These are phyloP conservation scores for Hypoxylon lenormandii DNA, from an alignment of 495 filamentous ascomycete genomes.

Conservation along the genomic window DNA sequence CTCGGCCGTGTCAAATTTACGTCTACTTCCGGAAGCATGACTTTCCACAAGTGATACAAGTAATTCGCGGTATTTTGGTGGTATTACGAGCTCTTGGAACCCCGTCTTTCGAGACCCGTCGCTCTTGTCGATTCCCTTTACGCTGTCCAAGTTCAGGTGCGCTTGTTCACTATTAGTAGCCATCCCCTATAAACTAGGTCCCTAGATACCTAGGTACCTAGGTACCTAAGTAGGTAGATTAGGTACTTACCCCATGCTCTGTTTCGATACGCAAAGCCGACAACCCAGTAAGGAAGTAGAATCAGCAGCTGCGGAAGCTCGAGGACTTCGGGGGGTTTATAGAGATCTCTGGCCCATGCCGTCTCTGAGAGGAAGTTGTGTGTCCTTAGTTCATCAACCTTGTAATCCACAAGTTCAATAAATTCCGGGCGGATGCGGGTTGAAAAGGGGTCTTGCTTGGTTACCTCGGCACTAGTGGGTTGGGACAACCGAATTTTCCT, in stretches of 20 bases:
- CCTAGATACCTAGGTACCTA: no score
- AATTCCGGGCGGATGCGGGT: not conserved
- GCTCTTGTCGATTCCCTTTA: constrained; percentile 2
- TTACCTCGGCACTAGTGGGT: not conserved
- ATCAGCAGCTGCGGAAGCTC: constrained; percentile 26
- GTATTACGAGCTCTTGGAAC: not conserved
- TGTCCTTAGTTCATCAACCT: not conserved
- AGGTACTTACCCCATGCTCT: constrained; percentile 49
- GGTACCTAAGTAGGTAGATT: not conserved
- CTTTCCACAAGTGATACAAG: constrained; percentile 52
- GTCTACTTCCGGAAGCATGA: constrained; percentile 40
- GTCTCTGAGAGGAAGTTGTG: not conserved
- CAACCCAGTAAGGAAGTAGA: constrained; percentile 51
- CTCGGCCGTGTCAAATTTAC: not conserved
- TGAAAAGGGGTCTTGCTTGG: not conserved
- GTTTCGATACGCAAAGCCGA: constrained; percentile 52
- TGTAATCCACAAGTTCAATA: not conserved
- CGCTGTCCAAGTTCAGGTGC: constrained; percentile 21
- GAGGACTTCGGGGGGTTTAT: not conserved
- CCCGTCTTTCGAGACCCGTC: not conserved
- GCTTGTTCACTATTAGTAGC: not conserved
- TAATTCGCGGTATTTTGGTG: constrained; percentile 39
- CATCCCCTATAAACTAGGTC: no score
- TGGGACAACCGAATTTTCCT: constrained; percentile 29
- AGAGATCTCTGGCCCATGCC: not conserved